phyloP scores from a whole-genome alignment of 2,329 filamentous ascomycete genomes.

The Hymenoscyphus infarciens region DNA sequence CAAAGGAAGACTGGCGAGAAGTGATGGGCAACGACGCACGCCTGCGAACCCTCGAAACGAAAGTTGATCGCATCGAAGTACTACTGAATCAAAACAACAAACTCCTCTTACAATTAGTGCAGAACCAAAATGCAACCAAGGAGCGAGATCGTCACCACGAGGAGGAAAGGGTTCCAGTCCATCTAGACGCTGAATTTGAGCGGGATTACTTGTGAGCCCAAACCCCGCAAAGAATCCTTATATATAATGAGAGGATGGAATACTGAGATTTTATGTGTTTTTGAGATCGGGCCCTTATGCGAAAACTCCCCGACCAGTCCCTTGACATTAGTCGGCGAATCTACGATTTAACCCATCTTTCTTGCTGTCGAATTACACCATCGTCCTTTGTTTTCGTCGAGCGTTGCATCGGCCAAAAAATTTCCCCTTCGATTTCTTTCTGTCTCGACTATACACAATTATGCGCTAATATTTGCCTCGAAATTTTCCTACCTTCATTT shows the following conservation, averaged over 20 bases:
- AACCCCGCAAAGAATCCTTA: slow-evolving; percentile 15
- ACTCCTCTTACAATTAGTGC: slow-evolving; percentile 31
- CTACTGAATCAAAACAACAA: slow-evolving; percentile 35
- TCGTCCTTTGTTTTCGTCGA: neutral
- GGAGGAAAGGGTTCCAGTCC: slow-evolving; percentile 34
- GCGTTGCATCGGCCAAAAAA: neutral
- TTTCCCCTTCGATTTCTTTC: neutral
- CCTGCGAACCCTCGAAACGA: slow-evolving; percentile 31
- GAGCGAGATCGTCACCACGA: slow-evolving; percentile 26
- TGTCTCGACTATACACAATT: neutral
- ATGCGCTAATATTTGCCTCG: neutral
- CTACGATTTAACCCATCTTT: neutral
- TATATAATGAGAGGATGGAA: slow-evolving; percentile 7
- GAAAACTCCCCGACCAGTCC: slow-evolving; percentile 32
- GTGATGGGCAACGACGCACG: slow-evolving; percentile 35
- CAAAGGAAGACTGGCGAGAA: slow-evolving; percentile 35
- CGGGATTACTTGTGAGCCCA: slow-evolving; percentile 35
- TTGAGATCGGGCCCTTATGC: slow-evolving; percentile 32
- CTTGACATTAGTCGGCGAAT: slow-evolving; percentile 15
- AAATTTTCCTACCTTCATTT: neutral
- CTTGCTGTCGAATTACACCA: neutral
- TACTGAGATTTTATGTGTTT: slow-evolving; percentile 25
- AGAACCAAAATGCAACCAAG: slow-evolving; percentile 24
- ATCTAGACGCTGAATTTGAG: slow-evolving; percentile 36
- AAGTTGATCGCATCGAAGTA: slow-evolving; percentile 34